Conservation (phyloP, 2,329 filamentous ascomycete genomes). For the Phaeosphaeria sp. region DNA sequence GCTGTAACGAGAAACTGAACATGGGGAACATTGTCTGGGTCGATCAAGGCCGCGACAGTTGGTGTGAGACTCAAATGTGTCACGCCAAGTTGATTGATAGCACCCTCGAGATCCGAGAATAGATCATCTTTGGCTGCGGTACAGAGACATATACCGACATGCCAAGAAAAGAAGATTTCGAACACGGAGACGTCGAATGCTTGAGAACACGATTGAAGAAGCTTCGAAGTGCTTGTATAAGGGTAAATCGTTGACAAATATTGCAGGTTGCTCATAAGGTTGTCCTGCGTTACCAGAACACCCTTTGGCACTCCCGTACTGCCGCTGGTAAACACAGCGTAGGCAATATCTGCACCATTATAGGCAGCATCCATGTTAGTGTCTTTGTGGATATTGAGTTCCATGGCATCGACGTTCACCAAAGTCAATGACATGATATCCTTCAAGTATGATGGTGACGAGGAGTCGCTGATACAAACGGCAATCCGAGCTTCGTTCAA, state of each 20-base stretch:
- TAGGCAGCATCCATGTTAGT: constrained; percentile 48
- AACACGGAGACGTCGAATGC: constrained; percentile 89
- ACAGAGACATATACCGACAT: constrained; percentile 78
- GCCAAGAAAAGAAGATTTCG: constrained; percentile 88
- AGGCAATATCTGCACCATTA: constrained; percentile 65
- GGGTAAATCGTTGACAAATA: constrained; percentile 72
- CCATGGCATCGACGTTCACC: constrained; percentile 39
- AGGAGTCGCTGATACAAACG: constrained; percentile 53
- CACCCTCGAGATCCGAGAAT: constrained; percentile 72
- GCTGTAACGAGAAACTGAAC: constrained; percentile 81
- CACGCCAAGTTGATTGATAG: constrained; percentile 67
- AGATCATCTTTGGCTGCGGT: constrained; percentile 75
- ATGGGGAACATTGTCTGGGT: constrained; percentile 70
- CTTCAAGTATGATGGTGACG: constrained; percentile 12
- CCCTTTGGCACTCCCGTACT: constrained; percentile 83
- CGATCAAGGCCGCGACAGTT: constrained; percentile 78
- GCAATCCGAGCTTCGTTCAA: constrained; percentile 64
- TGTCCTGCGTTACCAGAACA: constrained; percentile 76
- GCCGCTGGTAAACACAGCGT: constrained; percentile 83
- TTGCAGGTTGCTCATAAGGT: constrained; percentile 77
- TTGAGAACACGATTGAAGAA: constrained; percentile 83
- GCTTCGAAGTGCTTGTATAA: constrained; percentile 57
- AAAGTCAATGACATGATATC: constrained; percentile 12
- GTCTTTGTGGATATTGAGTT: constrained; percentile 38
- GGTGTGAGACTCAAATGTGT: constrained; percentile 88